Evolutionary conservation across 768 basidiomycete genomes (phyloP).

Genomic region (Tricholoma hemisulphureum): DNA sequence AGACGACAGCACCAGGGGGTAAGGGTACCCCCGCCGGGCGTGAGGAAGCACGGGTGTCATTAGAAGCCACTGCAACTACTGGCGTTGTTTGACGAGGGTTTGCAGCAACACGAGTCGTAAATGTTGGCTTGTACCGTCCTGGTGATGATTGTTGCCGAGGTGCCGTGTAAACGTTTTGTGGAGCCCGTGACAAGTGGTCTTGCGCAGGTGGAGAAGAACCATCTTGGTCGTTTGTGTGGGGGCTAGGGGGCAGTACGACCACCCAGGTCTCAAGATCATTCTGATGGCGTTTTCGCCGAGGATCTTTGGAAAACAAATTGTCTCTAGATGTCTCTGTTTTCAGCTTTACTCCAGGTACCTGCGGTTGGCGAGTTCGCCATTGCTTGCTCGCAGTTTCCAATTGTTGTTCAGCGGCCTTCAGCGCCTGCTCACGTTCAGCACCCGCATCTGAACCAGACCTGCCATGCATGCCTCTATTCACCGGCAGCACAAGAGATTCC

Average conservation of each 20-base stretch:
- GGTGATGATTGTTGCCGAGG: conserved; percentile 32
- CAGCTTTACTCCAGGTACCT: conserved; percentile 24
- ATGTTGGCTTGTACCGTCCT: conserved; percentile 28
- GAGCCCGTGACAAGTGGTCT: conserved; percentile 19
- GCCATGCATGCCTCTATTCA: conserved; percentile 33
- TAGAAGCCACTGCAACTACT: conserved; percentile 28
- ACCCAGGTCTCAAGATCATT: conserved; percentile 30
- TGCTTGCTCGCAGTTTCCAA: conserved; percentile 30
- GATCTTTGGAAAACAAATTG: conserved; percentile 21
- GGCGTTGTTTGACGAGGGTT: conserved; percentile 41
- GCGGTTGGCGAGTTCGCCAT: conserved; percentile 29
- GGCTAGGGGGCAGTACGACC: conserved; percentile 26
- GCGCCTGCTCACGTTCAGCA: conserved; percentile 44
- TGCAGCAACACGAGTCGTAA: conserved; percentile 32
- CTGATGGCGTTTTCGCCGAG: conserved; percentile 22
- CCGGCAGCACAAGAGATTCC: conserved; percentile 32
- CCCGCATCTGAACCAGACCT: conserved; percentile 54
- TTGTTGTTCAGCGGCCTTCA: conserved; percentile 40
- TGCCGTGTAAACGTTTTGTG: conserved; percentile 22
- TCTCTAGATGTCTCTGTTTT: conserved; percentile 34
- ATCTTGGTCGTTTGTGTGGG: conserved; percentile 31
- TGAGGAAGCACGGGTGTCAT: conserved; percentile 31
- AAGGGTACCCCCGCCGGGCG: conserved; percentile 44
- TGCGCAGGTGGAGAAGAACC: conserved; percentile 21
- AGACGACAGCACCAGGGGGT: conserved; percentile 45